Evolutionary conservation across 345 rosid genomes (phyloP).

Genomic region (Trapa bicornis): DNA sequence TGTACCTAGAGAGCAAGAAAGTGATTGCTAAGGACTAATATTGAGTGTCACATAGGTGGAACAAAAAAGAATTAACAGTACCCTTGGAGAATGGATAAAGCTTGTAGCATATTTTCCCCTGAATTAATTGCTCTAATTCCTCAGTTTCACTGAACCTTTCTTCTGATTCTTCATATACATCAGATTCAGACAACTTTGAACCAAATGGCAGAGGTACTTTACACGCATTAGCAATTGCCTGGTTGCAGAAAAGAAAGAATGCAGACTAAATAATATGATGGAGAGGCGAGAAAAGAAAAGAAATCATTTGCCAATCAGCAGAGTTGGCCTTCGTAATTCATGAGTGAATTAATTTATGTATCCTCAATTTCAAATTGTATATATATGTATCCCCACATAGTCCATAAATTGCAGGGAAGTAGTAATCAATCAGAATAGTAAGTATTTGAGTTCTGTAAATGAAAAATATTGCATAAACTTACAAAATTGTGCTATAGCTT

Average conservation of each 20-base stretch:
- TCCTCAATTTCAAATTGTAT: background rate
- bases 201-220: conserved; percentile 34
- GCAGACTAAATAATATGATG: conserved; percentile 1
- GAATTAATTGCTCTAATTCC: conserved; percentile 63
- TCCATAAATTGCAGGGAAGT: background rate
- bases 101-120: conserved; percentile 61
- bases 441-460: background rate
- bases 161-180: conserved; percentile 36
- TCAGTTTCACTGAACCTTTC: conserved; percentile 50
- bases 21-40: background rate
- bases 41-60: background rate
- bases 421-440: background rate
- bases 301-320: background rate
- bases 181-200: conserved; percentile 52
- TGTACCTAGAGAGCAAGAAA: conserved; percentile 24
- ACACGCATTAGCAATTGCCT: conserved; percentile 87
- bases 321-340: background rate
- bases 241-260: conserved; percentile 12
- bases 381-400: background rate
- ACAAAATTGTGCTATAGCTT: too few relatives aligned
- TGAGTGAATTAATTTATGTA: background rate
- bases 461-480: background rate
- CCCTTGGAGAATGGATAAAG: conserved; percentile 62
- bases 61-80: conserved; percentile 22
- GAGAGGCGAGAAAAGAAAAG: background rate